Conservation (phyloP, 495 filamentous ascomycete species). For the Bathelium albidoporum region DNA sequence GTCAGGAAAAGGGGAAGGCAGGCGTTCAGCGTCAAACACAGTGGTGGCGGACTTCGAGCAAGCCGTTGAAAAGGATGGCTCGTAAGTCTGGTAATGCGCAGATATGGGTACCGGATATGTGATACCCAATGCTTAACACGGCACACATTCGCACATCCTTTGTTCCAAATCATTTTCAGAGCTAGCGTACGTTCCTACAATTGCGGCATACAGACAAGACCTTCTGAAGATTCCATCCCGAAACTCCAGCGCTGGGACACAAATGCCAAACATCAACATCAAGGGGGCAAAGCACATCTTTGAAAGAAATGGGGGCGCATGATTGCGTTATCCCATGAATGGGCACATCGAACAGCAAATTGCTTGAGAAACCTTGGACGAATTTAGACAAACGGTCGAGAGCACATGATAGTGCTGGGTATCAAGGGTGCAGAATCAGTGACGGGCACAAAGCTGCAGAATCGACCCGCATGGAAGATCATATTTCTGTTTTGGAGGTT, state of each 20-base stretch:
- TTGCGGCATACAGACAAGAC: not conserved
- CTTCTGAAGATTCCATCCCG: not conserved
- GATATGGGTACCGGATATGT: not conserved
- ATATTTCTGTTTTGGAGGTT: constrained; percentile 19
- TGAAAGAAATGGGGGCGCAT: not conserved
- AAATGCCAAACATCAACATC: not conserved
- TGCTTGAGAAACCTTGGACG: not conserved
- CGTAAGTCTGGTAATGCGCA: not conserved
- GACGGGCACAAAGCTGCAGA: not conserved
- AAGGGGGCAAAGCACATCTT: not conserved
- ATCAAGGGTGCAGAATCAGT: not conserved
- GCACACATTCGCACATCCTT: not conserved
- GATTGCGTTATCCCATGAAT: not conserved
- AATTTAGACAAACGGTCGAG: not conserved
- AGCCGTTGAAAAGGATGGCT: too few relatives aligned
- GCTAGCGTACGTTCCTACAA: not conserved
- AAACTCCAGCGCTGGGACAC: not conserved
- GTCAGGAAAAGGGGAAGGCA: not conserved
- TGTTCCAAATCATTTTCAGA: not conserved
- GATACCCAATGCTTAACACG: too few relatives aligned
- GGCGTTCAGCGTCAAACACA: not conserved
- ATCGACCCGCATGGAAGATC: not conserved
- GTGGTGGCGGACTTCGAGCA: too few relatives aligned
- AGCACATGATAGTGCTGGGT: not conserved
- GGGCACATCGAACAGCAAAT: not conserved